Conservation (phyloP, 495 filamentous ascomycete species). For the Penicillium coffeae region DNA sequence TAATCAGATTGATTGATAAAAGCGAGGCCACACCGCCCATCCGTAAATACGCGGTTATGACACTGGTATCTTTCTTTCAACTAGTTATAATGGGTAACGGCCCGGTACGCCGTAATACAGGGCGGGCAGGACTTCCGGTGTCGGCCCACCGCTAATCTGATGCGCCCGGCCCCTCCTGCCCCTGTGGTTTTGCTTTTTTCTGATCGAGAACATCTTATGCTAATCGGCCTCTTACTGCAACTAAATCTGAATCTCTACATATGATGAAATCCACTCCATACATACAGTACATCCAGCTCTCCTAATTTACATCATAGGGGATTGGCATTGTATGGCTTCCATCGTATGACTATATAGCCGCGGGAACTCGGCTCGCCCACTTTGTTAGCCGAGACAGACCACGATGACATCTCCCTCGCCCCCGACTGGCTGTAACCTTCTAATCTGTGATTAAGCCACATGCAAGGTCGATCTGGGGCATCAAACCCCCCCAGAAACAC, state of each 20-base stretch:
- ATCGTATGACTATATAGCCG: background rate
- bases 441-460: background rate
- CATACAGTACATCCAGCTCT: no score
- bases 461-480: conserved; percentile 24
- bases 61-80: background rate
- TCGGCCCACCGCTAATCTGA: conserved; percentile 1
- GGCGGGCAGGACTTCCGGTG: background rate
- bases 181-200: background rate
- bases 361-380: background rate
- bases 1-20: conserved; percentile 25
- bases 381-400: background rate
- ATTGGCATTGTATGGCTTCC: background rate
- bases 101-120: background rate
- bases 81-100: background rate
- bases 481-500: background rate
- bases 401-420: conserved; percentile 5
- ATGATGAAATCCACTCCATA: background rate
- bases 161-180: background rate
- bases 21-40: conserved; percentile 5
- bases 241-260: background rate
- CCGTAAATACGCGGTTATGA: conserved; percentile 2
- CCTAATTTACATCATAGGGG: no score
- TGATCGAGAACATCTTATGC: background rate
- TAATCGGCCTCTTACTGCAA: background rate
- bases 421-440: conserved; percentile 2